These are phyloP conservation scores for Rhizoctonia solani DNA, from an alignment of 1,284 basidiomycete species.

Conservation along the genomic window DNA sequence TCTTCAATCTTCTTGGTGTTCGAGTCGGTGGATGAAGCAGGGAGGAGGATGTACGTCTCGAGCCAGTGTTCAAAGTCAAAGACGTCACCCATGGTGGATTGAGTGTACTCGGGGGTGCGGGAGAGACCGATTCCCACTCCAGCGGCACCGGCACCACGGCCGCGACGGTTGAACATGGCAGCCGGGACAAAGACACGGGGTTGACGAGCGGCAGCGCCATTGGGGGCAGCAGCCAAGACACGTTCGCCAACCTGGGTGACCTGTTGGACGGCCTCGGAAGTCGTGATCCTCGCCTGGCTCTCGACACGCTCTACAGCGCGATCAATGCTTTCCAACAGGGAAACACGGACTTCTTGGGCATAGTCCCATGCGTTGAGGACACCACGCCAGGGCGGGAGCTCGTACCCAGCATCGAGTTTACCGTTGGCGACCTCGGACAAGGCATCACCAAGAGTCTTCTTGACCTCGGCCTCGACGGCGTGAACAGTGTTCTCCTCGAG, in stretches of 20 bases:
- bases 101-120: constrained; percentile 67
- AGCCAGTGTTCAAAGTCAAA: constrained; percentile 88
- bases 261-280: constrained; percentile 69
- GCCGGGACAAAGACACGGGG: constrained; percentile 90
- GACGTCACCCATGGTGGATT: constrained; percentile 78
- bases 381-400: constrained; percentile 85
- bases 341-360: constrained; percentile 78
- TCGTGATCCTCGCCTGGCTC: constrained; percentile 76
- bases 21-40: constrained; percentile 43
- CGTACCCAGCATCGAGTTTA: constrained; percentile 53
- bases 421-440: constrained; percentile 80
- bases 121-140: constrained; percentile 74
- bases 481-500: constrained; percentile 80
- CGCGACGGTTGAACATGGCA: constrained; percentile 82
- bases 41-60: constrained; percentile 63
- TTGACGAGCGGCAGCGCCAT: constrained; percentile 68
- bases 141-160: constrained; percentile 62
- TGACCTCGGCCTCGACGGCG: constrained; percentile 59
- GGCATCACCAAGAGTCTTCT: constrained; percentile 66
- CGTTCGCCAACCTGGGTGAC: constrained; percentile 75
- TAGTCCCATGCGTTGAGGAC: constrained; percentile 88
- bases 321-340: constrained; percentile 83
- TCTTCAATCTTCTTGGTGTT: constrained; percentile 50
- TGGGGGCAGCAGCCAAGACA: constrained; percentile 54
- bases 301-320: constrained; percentile 81